Conservation (phyloP, 768 basidiomycete genomes). For the Chlorophyllum brunneum region DNA sequence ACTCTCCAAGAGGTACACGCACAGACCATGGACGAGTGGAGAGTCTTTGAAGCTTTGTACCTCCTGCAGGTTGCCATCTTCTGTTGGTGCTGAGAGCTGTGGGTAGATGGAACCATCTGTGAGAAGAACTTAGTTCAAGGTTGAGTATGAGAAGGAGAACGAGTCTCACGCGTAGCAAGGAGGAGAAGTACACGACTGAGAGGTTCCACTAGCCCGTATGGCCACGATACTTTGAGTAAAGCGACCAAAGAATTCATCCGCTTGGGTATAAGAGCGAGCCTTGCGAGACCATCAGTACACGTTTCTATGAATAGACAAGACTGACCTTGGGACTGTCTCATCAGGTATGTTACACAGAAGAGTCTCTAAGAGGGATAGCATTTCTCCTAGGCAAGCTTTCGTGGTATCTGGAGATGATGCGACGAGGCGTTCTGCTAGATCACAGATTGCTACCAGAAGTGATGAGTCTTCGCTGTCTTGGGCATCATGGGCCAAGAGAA, state of each 20-base stretch:
- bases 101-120: slow-evolving; percentile 39
- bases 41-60: slow-evolving; percentile 23
- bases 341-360: slow-evolving; percentile 46
- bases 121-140: neutral
- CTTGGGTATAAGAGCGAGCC: slow-evolving; percentile 31
- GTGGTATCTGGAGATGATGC: neutral
- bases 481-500: slow-evolving; percentile 14
- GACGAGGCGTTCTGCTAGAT: neutral
- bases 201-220: slow-evolving; percentile 45
- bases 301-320: too few species aligned
- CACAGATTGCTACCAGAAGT: slow-evolving; percentile 18
- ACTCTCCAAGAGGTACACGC: slow-evolving; percentile 43
- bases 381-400: slow-evolving; percentile 22
- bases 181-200: slow-evolving; percentile 48
- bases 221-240: slow-evolving; percentile 49
- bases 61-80: neutral
- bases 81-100: slow-evolving; percentile 34
- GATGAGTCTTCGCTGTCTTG: slow-evolving; percentile 28
- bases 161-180: slow-evolving; percentile 55
- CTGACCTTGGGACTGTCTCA: slow-evolving; percentile 35
- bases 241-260: slow-evolving; percentile 38
- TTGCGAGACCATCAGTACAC: slow-evolving; percentile 22
- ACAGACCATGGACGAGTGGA: slow-evolving; percentile 45
- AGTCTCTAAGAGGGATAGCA: slow-evolving; percentile 47
- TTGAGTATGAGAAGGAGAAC: neutral